A percentile compares a stretch with the other conserved stretches of the same genome.
These are phyloP conservation scores for Rhodotorula taiwanensis DNA, from an alignment of 768 basidiomycete genomes.

Conservation along the genomic window DNA sequence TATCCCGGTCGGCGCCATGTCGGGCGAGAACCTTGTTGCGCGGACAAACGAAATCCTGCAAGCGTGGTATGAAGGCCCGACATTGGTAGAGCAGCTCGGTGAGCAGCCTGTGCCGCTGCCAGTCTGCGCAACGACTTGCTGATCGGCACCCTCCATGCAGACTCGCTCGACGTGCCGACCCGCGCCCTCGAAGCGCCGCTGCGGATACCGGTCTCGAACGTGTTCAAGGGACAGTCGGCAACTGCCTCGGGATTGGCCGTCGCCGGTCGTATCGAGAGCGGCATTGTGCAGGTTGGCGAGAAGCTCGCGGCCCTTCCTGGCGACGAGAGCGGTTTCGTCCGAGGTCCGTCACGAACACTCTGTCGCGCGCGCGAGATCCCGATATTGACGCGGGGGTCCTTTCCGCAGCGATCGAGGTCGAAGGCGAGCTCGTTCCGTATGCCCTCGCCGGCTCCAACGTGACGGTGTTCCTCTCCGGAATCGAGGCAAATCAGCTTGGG, in stretches of 20 bases:
- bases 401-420: conserved; percentile 68
- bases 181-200: conserved; percentile 58
- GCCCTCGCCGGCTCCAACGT: conserved; percentile 83
- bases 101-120: conserved; percentile 19
- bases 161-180: conserved; percentile 30
- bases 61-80: conserved; percentile 80
- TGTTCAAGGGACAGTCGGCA: conserved; percentile 80
- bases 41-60: conserved; percentile 49
- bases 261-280: conserved; percentile 74
- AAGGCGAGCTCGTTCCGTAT: conserved; percentile 71
- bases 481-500: conserved; percentile 74
- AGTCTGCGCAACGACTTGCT: not conserved
- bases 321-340: conserved; percentile 77
- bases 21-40: conserved; percentile 71
- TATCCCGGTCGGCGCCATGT: conserved; percentile 81
- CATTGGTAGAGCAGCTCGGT: conserved; percentile 79
- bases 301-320: conserved; percentile 78
- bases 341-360: conserved; percentile 50
- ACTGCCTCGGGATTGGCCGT: conserved; percentile 62
- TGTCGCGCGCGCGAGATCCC: too few relatives aligned
- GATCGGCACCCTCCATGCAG: not conserved
- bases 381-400: too few relatives aligned
- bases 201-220: conserved; percentile 85
- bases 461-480: conserved; percentile 70
- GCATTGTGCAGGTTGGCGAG: conserved; percentile 88